Evolutionary conservation across 306 rosid species (phyloP).

Genomic region (Malus orientalis): DNA sequence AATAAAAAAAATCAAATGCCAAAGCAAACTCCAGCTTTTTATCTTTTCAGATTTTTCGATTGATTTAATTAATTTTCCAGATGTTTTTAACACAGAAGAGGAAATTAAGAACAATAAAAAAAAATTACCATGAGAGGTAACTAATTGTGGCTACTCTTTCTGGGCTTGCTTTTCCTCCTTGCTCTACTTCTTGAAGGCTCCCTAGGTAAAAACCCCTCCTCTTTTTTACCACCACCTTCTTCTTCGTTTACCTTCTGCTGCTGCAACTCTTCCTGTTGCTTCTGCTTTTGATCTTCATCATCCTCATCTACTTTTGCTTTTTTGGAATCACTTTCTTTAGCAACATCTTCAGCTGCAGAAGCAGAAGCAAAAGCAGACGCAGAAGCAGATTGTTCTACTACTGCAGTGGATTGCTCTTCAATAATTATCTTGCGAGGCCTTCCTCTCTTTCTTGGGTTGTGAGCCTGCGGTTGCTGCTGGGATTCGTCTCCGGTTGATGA

Average conservation of each 20-base stretch:
- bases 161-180: conserved; percentile 76
- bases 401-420: conserved; percentile 1
- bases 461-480: conserved; percentile 26
- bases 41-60: background rate
- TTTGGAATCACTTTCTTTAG: conserved; percentile 22
- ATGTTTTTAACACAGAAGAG: background rate
- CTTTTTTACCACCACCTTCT: background rate
- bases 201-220: background rate
- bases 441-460: conserved; percentile 67
- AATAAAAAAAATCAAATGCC: background rate
- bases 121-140: background rate
- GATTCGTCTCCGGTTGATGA: conserved; percentile 40
- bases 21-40: background rate
- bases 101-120: background rate
- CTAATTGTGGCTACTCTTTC: conserved; percentile 53
- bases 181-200: conserved; percentile 59
- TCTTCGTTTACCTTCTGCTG: conserved; percentile 8
- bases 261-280: background rate
- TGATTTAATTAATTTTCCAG: background rate
- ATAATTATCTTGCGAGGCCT: conserved; percentile 66
- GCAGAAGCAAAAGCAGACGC: background rate
- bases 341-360: conserved; percentile 4
- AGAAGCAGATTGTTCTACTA: background rate
- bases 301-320: conserved; percentile 17
- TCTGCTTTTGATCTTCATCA: background rate